Percentiles rank a stretch among this genome's conserved stretches.
phyloP scores from a whole-genome alignment of 192 early-diverging fungal species.

The Mortierella claussenii region DNA sequence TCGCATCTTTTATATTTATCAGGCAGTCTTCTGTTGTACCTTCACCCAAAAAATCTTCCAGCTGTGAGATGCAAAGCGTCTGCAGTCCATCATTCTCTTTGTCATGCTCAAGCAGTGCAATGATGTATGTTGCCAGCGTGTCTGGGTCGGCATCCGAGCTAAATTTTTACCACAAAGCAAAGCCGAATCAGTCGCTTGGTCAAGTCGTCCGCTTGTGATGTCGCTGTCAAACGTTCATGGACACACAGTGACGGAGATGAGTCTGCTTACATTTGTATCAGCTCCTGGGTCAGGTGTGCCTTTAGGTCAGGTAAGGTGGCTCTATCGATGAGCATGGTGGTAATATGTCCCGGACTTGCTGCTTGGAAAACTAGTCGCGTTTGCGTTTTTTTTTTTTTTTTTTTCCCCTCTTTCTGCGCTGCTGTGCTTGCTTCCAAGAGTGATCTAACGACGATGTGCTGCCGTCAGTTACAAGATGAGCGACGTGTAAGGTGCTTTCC shows the following conservation, averaged over 20 bases:
- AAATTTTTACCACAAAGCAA: neutral
- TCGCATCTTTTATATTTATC: too few species aligned
- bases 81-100: slow-evolving; percentile 67
- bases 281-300: slow-evolving; percentile 33
- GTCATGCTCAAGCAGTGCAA: slow-evolving; percentile 81
- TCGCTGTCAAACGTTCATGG: neutral
- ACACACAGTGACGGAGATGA: neutral
- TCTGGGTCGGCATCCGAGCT: slow-evolving; percentile 75
- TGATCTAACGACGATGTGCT: too few species aligned
- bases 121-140: slow-evolving; percentile 83
- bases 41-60: slow-evolving; percentile 81
- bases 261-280: slow-evolving; percentile 34
- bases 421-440: too few species aligned
- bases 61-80: slow-evolving; percentile 64
- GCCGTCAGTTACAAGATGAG: too few species aligned
- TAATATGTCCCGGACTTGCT: too few species aligned
- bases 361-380: too few species aligned
- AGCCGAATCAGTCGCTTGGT: neutral
- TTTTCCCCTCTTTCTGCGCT: too few species aligned
- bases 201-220: neutral
- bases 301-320: slow-evolving; percentile 25
- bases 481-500: too few species aligned
- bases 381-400: too few species aligned
- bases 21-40: too few species aligned
- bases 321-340: slow-evolving; percentile 39